Conservation (phyloP, 148 eudicot species). For the Cornus controversa region DNA sequence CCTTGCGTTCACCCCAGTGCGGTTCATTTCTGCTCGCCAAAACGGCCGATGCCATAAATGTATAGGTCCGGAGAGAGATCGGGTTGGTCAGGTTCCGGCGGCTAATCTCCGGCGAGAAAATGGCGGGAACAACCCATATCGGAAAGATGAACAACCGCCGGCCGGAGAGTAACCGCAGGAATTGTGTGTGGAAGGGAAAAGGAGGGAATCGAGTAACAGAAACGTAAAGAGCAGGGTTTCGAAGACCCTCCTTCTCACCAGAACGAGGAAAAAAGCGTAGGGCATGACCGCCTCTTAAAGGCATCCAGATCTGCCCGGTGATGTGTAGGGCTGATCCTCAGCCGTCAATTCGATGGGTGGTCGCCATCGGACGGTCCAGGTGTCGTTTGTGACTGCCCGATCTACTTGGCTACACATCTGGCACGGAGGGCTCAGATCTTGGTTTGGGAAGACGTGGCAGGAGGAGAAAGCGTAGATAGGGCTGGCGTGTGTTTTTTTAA, state of each 20-base stretch:
- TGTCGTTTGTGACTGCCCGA: slow-evolving; percentile 17
- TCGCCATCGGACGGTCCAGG: slow-evolving; percentile 17
- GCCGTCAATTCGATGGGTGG: slow-evolving; percentile 9
- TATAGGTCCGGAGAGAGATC: background rate
- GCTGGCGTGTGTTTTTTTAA: no score
- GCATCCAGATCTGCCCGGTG: slow-evolving; percentile 40
- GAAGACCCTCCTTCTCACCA: slow-evolving; percentile 14
- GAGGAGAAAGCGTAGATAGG: background rate
- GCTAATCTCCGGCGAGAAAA: slow-evolving; percentile 15
- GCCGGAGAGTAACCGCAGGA: slow-evolving; percentile 1
- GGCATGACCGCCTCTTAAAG: slow-evolving; percentile 34
- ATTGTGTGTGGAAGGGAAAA: background rate
- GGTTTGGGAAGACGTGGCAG: slow-evolving; percentile 27
- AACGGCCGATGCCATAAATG: slow-evolving; percentile 49
- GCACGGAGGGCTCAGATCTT: slow-evolving; percentile 39
- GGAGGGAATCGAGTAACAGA: background rate
- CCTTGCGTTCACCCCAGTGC: slow-evolving; percentile 18
- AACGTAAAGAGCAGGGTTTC: slow-evolving; percentile 15
- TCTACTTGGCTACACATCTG: slow-evolving; percentile 21
- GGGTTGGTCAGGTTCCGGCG: slow-evolving; percentile 1
- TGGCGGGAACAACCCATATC: slow-evolving; percentile 6
- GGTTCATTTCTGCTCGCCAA: slow-evolving; percentile 34
- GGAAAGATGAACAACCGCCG: background rate
- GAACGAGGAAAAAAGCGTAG: slow-evolving; percentile 25
- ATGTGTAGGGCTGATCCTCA: slow-evolving; percentile 18